Conservation (phyloP, 495 filamentous ascomycete genomes). For the Neurospora hispaniola region DNA sequence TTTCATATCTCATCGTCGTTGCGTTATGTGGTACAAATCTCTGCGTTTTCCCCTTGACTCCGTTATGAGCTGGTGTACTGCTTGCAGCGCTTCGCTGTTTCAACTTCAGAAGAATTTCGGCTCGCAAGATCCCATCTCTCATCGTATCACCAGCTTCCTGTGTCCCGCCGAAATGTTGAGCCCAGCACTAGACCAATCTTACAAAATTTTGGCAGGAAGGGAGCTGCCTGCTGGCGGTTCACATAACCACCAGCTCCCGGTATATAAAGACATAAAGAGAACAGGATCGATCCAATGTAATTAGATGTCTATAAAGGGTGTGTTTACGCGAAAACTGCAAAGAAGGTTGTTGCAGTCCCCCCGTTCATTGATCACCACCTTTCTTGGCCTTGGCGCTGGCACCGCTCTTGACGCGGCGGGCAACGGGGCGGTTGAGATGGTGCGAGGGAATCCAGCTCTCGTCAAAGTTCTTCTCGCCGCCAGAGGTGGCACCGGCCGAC, state of each 20-base stretch:
- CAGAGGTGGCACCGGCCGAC: conserved; percentile 58
- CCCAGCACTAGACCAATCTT: conserved; percentile 6
- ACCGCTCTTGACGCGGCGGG: conserved; percentile 67
- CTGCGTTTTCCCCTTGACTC: neutral
- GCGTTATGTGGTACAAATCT: neutral
- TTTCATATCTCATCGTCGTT: conserved; percentile 1
- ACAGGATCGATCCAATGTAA: neutral
- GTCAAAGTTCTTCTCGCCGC: conserved; percentile 63
- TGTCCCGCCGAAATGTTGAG: neutral
- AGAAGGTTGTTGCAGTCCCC: neutral
- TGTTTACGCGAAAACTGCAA: conserved; percentile 1
- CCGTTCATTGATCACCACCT: neutral
- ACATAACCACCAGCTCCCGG: neutral
- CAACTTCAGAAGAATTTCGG: neutral
- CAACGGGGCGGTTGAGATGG: conserved; percentile 79
- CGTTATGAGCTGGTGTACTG: neutral
- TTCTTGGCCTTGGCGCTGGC: conserved; percentile 48
- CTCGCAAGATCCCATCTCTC: neutral
- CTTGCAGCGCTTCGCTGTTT: neutral
- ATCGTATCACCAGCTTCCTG: neutral
- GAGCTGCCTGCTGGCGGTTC: neutral
- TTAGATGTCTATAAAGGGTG: neutral
- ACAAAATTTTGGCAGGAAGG: neutral
- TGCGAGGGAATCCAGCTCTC: conserved; percentile 91
- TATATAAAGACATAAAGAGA: neutral